Evolutionary conservation across 345 rosid genomes (phyloP).

Genomic region (Erodium maritimum): DNA sequence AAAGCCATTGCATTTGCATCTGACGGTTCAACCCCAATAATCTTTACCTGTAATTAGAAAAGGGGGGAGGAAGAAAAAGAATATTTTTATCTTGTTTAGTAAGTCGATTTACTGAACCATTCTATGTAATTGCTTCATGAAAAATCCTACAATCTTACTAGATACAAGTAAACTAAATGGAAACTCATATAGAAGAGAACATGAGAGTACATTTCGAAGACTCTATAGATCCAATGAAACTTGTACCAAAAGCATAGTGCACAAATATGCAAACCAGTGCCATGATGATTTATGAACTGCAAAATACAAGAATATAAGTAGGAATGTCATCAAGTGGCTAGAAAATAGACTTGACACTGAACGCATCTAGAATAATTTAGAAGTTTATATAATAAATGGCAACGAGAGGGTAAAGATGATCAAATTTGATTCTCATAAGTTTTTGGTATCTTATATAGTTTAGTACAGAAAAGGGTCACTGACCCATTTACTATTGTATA

Average conservation of each 20-base stretch:
- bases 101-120: too few species aligned
- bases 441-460: not conserved
- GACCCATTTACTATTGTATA: too few species aligned
- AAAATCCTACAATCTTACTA: too few species aligned
- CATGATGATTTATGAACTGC: not conserved
- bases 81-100: not conserved
- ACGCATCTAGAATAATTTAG: not conserved
- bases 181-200: too few species aligned
- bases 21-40: slow-evolving; percentile 90
- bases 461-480: not conserved
- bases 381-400: not conserved
- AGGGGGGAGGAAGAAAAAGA: not conserved
- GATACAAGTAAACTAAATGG: not conserved
- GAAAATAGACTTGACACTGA: not conserved
- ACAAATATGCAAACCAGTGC: not conserved
- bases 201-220: too few species aligned
- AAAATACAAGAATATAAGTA: too few species aligned
- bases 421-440: not conserved
- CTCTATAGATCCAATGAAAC: too few species aligned
- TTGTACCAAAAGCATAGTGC: not conserved
- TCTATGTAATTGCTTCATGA: not conserved
- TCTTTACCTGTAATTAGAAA: slow-evolving; percentile 49
- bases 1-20: slow-evolving; percentile 98
- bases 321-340: not conserved
- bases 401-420: not conserved